phyloP scores from a whole-genome alignment of 805 yeast species.

The Nakazawaea ishiwadae region DNA sequence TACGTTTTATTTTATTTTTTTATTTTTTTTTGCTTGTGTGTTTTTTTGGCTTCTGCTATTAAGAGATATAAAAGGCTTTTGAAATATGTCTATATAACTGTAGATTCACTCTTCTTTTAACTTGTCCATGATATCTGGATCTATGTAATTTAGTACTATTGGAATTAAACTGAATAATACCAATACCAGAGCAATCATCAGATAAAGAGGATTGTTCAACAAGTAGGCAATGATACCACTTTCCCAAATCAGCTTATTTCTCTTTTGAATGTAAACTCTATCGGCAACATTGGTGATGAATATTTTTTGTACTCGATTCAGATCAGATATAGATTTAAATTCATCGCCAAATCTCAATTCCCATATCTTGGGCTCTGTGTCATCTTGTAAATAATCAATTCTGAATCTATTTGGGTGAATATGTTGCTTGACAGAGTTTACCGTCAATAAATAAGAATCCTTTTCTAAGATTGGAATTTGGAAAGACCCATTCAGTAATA shows the following conservation, averaged over 20 bases:
- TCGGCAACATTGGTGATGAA: not conserved
- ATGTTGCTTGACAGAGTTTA: not conserved
- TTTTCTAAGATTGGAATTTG: not conserved
- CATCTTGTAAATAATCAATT: not conserved
- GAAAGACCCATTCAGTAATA: slow-evolving; percentile 5
- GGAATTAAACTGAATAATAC: slow-evolving; percentile 3
- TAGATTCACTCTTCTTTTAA: not conserved
- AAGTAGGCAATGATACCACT: not conserved
- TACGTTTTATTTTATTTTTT: too few species aligned
- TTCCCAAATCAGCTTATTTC: slow-evolving; percentile 6
- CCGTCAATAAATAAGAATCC: not conserved
- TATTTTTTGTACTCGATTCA: not conserved
- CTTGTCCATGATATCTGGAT: slow-evolving; percentile 1
- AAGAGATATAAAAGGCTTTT: too few species aligned
- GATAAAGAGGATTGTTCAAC: not conserved
- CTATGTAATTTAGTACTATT: not conserved
- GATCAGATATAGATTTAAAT: slow-evolving; percentile 2
- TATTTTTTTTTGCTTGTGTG: too few species aligned
- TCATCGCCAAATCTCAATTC: slow-evolving; percentile 6
- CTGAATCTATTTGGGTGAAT: slow-evolving; percentile 6
- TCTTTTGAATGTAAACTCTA: not conserved
- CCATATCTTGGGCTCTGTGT: slow-evolving; percentile 2
- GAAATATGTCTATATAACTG: too few species aligned
- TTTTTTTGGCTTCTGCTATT: too few species aligned
- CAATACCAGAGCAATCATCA: slow-evolving; percentile 2